Base-by-base conservation (phyloP, 1,139 yeast genomes). In the Candida frijolesensis region DNA sequence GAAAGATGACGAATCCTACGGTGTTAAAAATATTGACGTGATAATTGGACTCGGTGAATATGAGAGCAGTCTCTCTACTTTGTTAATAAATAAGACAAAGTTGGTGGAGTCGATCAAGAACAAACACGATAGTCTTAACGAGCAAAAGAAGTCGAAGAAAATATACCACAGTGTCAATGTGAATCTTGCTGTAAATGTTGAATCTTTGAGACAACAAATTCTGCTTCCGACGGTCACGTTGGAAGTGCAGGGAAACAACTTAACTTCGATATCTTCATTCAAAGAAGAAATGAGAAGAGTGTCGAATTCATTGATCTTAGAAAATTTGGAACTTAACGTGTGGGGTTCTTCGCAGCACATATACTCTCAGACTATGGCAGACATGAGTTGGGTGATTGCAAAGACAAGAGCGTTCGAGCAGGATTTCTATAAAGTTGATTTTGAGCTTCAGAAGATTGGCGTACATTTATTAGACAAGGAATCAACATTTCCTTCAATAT, bases 1-100 rank as follows among this genome's bases (percentile, higher is more conserved):
- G 1, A 30, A 25, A 7, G 51, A 53, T 5, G 52, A 51, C 25
- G 58, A 50, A 19, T 49, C 56, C 11, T 49, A 47, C 16, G 16
- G 15, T 27, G 22, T 30, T 14, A 54, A 48, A 35, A 46, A 51
- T 7, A 42, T 57, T 4, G 65, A 61, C 11, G 44, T 60, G 2
- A 48, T 65, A 1, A 33, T 64, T 3, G 67, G 66, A 48, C 35
- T 68, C 19, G 62, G 49, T 2, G 49, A 62, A 2, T 68, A 64
- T 50, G 60, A 63, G 40, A 60, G 75, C 51, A 58, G 57, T 30
- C 45, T 71, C 2, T 60, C 73, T 0, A 49, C 59, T 0, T 33
- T 63, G 1, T 50, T 60, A 0, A 51, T 67, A 15, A 55, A 54
- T 30, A 49, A 43, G 32, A 10, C 47, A n/a, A 51, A 46, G 18